Conservation (phyloP, 2,329 filamentous ascomycete genomes). For the Pseudogymnoascus sp. region DNA sequence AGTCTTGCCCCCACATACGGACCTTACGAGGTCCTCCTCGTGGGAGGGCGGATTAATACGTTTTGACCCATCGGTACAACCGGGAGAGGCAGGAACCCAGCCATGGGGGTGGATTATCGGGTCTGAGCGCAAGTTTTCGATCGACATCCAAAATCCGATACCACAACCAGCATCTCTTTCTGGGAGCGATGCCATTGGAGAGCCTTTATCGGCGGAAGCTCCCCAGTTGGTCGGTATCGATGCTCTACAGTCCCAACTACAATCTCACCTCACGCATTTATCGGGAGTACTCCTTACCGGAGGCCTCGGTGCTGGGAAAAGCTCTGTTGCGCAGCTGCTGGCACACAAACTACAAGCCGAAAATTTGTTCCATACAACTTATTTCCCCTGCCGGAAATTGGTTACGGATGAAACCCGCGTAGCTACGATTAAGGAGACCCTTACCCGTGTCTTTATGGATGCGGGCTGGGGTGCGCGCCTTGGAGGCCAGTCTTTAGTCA, state of each 20-base stretch:
- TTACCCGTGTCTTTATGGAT: conserved; percentile 76
- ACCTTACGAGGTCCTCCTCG: conserved; percentile 40
- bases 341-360: conserved; percentile 67
- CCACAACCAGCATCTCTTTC: conserved; percentile 54
- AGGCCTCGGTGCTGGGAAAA: conserved; percentile 85
- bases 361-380: conserved; percentile 72
- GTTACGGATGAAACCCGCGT: conserved; percentile 88
- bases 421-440: conserved; percentile 81
- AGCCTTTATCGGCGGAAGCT: conserved; percentile 46
- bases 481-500: conserved; percentile 74
- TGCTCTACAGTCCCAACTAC: conserved; percentile 61
- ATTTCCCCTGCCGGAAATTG: conserved; percentile 79
- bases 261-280: conserved; percentile 71
- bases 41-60: conserved; percentile 83
- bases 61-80: conserved; percentile 57
- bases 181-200: conserved; percentile 42
- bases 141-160: conserved; percentile 73
- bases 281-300: conserved; percentile 89
- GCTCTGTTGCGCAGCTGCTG: conserved; percentile 68
- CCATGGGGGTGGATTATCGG: conserved; percentile 66
- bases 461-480: conserved; percentile 87
- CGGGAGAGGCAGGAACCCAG: conserved; percentile 40
- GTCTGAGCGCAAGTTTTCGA: conserved; percentile 62
- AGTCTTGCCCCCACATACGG: conserved; percentile 57
- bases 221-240: conserved; percentile 79